Evolutionary conservation across 139 green algal genomes (phyloP).

Genomic region (Astrephomene gubernaculifera): DNA sequence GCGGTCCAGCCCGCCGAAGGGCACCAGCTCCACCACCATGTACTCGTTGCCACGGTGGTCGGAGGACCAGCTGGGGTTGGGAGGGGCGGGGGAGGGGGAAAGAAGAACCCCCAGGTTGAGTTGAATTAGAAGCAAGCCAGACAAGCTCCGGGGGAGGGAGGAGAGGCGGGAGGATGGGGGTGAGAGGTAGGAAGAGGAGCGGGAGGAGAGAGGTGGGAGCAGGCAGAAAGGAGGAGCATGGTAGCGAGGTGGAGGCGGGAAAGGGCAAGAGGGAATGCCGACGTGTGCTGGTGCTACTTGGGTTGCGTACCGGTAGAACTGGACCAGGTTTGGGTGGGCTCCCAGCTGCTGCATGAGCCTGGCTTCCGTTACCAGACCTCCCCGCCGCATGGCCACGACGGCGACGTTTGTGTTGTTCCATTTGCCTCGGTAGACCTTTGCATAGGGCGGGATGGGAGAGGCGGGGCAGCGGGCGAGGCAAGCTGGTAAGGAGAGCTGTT

Average conservation of each 20-base stretch:
- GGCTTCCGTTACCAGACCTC: constrained; percentile 63
- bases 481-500: not conserved
- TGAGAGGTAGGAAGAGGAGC: no score
- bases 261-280: not conserved
- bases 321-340: constrained; percentile 62
- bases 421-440: constrained; percentile 57
- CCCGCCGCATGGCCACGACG: constrained; percentile 49
- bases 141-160: no score
- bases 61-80: constrained; percentile 53
- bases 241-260: not conserved
- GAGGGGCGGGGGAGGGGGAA: not conserved
- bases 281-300: not conserved
- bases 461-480: not conserved
- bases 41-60: constrained; percentile 67
- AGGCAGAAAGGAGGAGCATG: no score
- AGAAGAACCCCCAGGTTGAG: no score
- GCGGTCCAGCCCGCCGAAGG: constrained; percentile 58
- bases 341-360: constrained; percentile 62
- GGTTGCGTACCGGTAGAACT: constrained; percentile 32
- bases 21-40: constrained; percentile 68
- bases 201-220: no score
- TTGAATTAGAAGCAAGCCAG: no score
- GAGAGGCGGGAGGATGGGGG: no score
- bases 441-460: not conserved
- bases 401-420: constrained; percentile 62